phyloP scores from a whole-genome alignment of 2,329 filamentous ascomycete genomes.

The Diaporthe vaccinii region DNA sequence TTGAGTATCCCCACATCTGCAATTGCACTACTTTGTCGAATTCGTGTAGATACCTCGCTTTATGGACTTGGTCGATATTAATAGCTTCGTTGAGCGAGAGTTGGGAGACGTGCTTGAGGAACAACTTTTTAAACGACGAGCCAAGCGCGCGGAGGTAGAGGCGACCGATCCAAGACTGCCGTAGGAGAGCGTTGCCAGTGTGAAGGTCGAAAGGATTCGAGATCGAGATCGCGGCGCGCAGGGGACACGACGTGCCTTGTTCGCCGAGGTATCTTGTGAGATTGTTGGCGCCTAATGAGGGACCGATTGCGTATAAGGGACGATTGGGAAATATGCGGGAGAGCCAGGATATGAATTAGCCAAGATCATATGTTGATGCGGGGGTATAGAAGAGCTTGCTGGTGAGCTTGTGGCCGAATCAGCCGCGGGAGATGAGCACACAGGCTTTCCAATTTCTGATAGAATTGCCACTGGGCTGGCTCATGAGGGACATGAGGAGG shows the following conservation, averaged over 20 bases:
- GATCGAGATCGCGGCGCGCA: neutral
- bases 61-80: neutral
- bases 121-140: neutral
- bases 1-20: neutral
- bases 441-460: neutral
- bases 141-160: neutral
- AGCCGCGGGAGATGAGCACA: neutral
- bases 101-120: neutral
- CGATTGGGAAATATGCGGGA: neutral
- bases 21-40: neutral
- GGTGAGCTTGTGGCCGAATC: neutral
- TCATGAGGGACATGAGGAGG: neutral
- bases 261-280: neutral
- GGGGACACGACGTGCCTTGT: neutral
- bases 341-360: neutral
- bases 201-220: neutral
- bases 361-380: neutral
- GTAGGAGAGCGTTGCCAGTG: neutral
- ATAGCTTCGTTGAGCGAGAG: neutral
- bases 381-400: neutral
- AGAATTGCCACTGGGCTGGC: neutral
- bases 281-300: neutral
- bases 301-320: neutral
- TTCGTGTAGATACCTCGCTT: neutral
- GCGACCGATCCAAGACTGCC: neutral